Base-by-base conservation (phyloP, 768 basidiomycete genomes). In the Phanerochaete carnosa region DNA sequence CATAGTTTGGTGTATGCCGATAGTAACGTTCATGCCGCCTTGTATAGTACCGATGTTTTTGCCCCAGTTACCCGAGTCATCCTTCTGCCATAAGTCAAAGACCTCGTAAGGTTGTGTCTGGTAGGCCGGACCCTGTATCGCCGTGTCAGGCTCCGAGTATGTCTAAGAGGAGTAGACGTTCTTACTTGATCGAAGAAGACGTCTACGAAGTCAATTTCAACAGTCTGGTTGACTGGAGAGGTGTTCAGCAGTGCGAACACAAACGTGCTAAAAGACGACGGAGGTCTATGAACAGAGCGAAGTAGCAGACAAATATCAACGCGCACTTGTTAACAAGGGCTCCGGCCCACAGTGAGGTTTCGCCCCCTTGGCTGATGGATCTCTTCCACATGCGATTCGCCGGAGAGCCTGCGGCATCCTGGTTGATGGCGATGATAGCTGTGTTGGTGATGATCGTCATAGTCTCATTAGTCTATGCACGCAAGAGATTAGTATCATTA, bases 211-310 rank as follows among this genome's bases (percentile, higher is more conserved):
- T 66, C 57, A 33, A 76, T 60, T 37, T 67, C 61, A 11, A 72
- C 69, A 1, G 67, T 72, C 58, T 74, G 70, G 11, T 66, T 59
- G 15, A 68, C 59, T 0, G 72, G 68, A 0, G 72, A 69, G 3
- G 74, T 74, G 64, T 77, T 77, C 45, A 76, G 55, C 3, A 77
- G 64, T 12, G 75, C 75, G 29, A 75, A 66, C 30, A 75, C 74
- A 47, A 72, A 73, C 43, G 62, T 51, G 58, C 70, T 71, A 33
- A 1, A 33, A 35, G 23, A 4, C 51, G 22, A 45, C 5, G 45
- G 45, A 19, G 13, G 7, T 13, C 33, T n/a, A 30, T 32, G 19
- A 52, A 19, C 19, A n/a, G 12, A 32, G 19, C 7, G 12, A 19
- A 19, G 19, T n/a, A 32, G 6, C 1, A 5, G 12, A 19, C 9